Conservation (phyloP, 2,329 filamentous ascomycete genomes). For the Cryphonectria radicalis region DNA sequence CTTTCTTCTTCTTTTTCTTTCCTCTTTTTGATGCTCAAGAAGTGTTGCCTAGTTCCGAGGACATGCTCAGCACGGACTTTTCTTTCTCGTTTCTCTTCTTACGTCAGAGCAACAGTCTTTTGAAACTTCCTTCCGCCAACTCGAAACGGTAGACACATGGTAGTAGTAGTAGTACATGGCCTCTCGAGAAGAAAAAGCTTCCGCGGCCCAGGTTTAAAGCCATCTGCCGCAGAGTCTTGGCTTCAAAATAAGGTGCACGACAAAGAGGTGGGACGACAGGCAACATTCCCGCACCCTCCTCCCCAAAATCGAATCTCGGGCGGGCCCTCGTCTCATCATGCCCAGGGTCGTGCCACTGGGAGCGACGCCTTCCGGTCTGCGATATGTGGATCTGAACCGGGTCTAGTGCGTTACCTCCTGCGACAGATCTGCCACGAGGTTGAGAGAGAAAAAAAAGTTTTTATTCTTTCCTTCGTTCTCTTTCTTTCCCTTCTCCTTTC, state of each 20-base stretch:
- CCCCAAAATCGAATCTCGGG: neutral
- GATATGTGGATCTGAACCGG: constrained; percentile 32
- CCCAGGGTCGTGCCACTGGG: constrained; percentile 32
- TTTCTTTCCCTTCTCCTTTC: too few relatives aligned
- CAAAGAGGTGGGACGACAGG: constrained; percentile 13
- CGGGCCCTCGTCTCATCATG: constrained; percentile 34
- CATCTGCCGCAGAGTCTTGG: constrained; percentile 22
- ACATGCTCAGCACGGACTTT: too few relatives aligned
- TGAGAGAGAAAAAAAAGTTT: neutral
- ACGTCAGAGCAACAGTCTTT: too few relatives aligned
- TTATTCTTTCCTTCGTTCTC: neutral
- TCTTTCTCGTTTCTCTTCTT: too few relatives aligned
- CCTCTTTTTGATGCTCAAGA: too few relatives aligned
- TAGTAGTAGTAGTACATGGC: too few relatives aligned
- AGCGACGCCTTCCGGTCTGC: constrained; percentile 33
- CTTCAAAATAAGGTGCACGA: constrained; percentile 24
- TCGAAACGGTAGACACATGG: neutral
- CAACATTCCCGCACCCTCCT: constrained; percentile 10
- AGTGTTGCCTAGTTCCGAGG: too few relatives aligned
- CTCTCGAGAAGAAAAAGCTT: neutral
- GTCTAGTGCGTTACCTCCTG: constrained; percentile 33
- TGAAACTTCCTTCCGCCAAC: too few relatives aligned
- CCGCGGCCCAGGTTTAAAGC: neutral
- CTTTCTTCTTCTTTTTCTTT: neutral
- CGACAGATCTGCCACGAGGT: constrained; percentile 20